Evolutionary conservation across 202 grass and related monocot genomes (phyloP).

Genomic region (Setaria italica): DNA sequence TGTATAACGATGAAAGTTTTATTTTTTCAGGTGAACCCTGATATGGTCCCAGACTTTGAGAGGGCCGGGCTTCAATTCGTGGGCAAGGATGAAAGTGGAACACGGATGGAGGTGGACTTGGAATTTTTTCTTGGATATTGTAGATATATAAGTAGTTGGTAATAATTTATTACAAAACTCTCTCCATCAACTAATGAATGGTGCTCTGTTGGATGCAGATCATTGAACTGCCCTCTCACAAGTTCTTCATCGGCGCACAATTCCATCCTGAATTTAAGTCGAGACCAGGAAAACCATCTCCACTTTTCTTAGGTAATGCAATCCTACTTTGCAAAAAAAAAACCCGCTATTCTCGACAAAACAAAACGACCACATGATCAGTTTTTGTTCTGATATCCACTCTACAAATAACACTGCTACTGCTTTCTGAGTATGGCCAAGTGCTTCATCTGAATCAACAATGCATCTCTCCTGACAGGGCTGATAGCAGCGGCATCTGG

Average conservation of each 20-base stretch:
- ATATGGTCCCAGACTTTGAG: constrained; percentile 83
- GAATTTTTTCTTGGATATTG: constrained; percentile 10
- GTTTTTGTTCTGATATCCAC: background rate
- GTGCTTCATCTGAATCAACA: constrained; percentile 21
- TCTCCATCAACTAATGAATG: constrained; percentile 13
- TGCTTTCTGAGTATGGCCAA: constrained; percentile 27
- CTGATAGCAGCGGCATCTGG: constrained; percentile 77
- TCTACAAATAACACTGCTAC: background rate
- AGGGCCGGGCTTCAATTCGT: constrained; percentile 87
- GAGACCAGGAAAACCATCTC: constrained; percentile 82
- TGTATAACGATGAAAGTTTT: constrained; percentile 32
- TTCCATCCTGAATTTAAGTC: constrained; percentile 99
- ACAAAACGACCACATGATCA: background rate
- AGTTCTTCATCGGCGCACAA: constrained; percentile 80
- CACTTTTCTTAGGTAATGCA: constrained; percentile 95
- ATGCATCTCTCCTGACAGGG: constrained; percentile 58
- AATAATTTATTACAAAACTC: constrained; percentile 12
- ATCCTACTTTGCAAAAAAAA: constrained; percentile 21
- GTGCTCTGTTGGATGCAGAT: constrained; percentile 66
- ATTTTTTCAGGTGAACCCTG: constrained; percentile 83
- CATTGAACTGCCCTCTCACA: constrained; percentile 81
- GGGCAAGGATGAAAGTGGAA: constrained; percentile 85
- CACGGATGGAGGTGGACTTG: constrained; percentile 84
- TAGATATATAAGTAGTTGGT: constrained; percentile 32
- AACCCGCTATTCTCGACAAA: background rate